Percentiles rank a stretch among this genome's conserved stretches.
These are phyloP conservation scores for Erigeron philadelphicus DNA, from an alignment of 140 eudicot genomes.

Conservation along the genomic window DNA sequence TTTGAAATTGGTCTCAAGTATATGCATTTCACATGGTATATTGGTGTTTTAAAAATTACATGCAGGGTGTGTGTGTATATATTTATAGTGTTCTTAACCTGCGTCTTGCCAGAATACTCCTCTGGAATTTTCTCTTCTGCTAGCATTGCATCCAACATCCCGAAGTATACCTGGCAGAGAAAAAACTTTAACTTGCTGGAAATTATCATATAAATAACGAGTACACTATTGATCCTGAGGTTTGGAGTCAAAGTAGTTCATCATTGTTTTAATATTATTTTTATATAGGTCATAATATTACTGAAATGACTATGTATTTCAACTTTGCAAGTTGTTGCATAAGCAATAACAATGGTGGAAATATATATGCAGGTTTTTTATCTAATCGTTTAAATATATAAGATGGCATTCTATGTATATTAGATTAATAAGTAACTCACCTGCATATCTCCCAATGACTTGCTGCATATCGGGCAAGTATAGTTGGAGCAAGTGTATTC, in stretches of 20 bases:
- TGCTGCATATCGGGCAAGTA: constrained; percentile 94
- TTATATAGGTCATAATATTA: neutral
- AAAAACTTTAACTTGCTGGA: constrained; percentile 11
- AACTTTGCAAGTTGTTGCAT: neutral
- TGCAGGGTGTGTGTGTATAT: too few relatives aligned
- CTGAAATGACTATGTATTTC: neutral
- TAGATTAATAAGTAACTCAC: constrained; percentile 29
- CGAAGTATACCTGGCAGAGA: constrained; percentile 56
- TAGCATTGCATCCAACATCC: constrained; percentile 78
- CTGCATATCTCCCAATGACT: constrained; percentile 94
- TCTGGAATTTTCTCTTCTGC: constrained; percentile 81
- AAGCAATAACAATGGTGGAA: neutral
- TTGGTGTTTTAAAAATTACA: neutral
- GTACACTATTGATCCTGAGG: neutral
- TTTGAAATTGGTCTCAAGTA: constrained; percentile 4
- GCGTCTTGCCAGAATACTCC: constrained; percentile 72
- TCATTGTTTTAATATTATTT: neutral
- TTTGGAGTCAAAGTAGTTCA: neutral
- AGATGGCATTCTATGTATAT: neutral
- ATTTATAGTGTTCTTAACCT: constrained; percentile 35
- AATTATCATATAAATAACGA: neutral
- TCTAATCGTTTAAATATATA: neutral
- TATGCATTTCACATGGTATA: constrained; percentile 8
- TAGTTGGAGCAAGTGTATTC: constrained; percentile 70
- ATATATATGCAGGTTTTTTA: neutral